Evolutionary conservation across 2,329 filamentous ascomycete genomes (phyloP), one percentile per base, ranked within the genome.

Genomic region (Penicillium sclerotigenum): DNA sequence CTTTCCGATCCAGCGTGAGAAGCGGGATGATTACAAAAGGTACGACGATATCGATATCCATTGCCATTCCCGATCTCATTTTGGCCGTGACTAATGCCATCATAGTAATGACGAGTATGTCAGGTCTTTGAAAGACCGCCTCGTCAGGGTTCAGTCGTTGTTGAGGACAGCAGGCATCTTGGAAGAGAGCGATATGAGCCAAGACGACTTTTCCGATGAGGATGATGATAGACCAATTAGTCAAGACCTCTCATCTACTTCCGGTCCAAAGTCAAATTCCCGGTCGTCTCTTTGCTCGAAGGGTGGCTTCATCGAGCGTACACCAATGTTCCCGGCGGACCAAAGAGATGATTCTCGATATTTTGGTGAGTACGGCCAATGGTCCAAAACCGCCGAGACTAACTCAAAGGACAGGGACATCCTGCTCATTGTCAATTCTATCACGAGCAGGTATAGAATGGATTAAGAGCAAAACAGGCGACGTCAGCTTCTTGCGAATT

Each of bases 391-490:
- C 28, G 6, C 8, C 29, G 9, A 51, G 14, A 40, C 48, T 47
- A 34, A 54, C 43, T n/a, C 4, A 38, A 18, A n/a, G 26, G 1
- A 37, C 52, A 92, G 90, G 92, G 29, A 95, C 90, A 1, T 95
- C 91, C 0, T 97, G 92, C 5, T 91, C 91, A 13, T 94, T 96
- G 74, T 97, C 92, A 56, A 97, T 97, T 64, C 93, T 97, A 77
- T 97, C 92, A 0, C 91, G 91, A 36, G 94, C 95, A 71, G 93
- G 93, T 37, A 93, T 97, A 54, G 88, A 96, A 70, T 97, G 94
- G 92, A 92, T 97, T 54, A 96, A 96, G 67, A 86, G 90, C 61
- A 96, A 93, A 78, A 96, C 91, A 2, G 93, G 93, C n/a, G 92
- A 97, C 69, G 83, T 80, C 29, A 92, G 89, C 0, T 97, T 97